A percentile compares a stretch with the other conserved stretches of the same genome.
Evolutionary conservation across 495 filamentous ascomycete species (phyloP).

Genomic region (Podospora fimiseda): DNA sequence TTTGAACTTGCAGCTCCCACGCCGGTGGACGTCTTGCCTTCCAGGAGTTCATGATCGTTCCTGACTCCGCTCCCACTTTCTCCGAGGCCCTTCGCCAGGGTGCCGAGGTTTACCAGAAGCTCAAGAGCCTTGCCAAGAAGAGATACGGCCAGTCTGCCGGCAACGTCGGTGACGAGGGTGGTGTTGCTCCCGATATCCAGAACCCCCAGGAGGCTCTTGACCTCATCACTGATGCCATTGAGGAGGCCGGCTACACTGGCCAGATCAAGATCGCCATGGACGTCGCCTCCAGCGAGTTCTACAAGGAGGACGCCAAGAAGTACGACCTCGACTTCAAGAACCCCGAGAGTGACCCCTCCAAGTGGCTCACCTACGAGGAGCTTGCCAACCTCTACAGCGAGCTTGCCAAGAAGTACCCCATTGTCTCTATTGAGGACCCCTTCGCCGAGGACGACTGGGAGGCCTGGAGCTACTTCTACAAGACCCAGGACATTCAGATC

Average conservation of each 20-base stretch:
- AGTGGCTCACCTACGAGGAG: slow-evolving; percentile 99
- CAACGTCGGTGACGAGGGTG: slow-evolving; percentile 99
- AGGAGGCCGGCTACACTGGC: slow-evolving; percentile 90
- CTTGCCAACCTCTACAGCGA: slow-evolving; percentile 88
- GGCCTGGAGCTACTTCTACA: slow-evolving; percentile 99
- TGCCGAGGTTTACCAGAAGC: slow-evolving; percentile 94
- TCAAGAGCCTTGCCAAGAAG: slow-evolving; percentile 98
- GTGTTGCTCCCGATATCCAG: slow-evolving; percentile 99
- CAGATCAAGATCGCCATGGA: slow-evolving; percentile 98
- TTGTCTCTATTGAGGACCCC: slow-evolving; percentile 72
- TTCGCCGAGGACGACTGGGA: slow-evolving; percentile 79
- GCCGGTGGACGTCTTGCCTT: slow-evolving; percentile 97
- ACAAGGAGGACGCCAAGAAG: slow-evolving; percentile 94
- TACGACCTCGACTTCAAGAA: slow-evolving; percentile 99
- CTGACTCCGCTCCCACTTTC: slow-evolving; percentile 75
- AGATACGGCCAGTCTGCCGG: slow-evolving; percentile 98
- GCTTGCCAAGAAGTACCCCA: slow-evolving; percentile 91
- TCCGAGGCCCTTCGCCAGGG: slow-evolving; percentile 93
- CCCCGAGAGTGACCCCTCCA: slow-evolving; percentile 80
- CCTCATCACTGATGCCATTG: slow-evolving; percentile 91
- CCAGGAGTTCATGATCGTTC: slow-evolving; percentile 99
- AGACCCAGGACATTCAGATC: slow-evolving; percentile 96
- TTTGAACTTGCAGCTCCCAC: slow-evolving; percentile 57
- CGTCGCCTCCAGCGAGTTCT: slow-evolving; percentile 98
- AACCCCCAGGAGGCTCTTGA: slow-evolving; percentile 93